Percentiles rank a stretch among this genome's conserved stretches.
Conservation (phyloP, 2,329 filamentous ascomycete genomes). For the Talaromyces funiculosus region DNA sequence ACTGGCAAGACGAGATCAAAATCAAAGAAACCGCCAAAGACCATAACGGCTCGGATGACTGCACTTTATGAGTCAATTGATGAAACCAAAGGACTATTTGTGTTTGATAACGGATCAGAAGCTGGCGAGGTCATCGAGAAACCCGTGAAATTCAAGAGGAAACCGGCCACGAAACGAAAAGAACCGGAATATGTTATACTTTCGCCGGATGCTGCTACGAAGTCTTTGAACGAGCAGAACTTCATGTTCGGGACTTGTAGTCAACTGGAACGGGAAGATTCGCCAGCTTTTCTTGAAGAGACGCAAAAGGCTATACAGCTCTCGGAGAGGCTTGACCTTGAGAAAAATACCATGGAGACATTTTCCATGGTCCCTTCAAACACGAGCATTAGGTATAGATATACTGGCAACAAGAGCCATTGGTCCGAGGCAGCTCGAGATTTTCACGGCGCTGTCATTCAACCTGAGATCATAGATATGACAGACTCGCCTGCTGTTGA, state of each 20-base stretch:
- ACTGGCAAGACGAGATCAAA: conserved; percentile 20
- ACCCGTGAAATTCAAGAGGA: conserved; percentile 15
- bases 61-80: conserved; percentile 56
- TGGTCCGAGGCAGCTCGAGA: conserved; percentile 70
- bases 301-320: conserved; percentile 27
- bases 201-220: conserved; percentile 63
- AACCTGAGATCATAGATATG: conserved; percentile 58
- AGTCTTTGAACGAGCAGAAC: conserved; percentile 62
- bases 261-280: conserved; percentile 69
- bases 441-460: conserved; percentile 57
- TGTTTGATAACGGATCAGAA: conserved; percentile 16
- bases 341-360: background rate
- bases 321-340: conserved; percentile 22
- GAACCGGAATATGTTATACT: conserved; percentile 54
- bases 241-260: conserved; percentile 84
- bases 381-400: conserved; percentile 19
- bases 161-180: conserved; percentile 18
- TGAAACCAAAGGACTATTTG: conserved; percentile 15
- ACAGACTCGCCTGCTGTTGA: conserved; percentile 35
- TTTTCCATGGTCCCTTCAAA: background rate
- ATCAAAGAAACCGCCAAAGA: conserved; percentile 64
- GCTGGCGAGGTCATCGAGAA: conserved; percentile 5
- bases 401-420: conserved; percentile 42
- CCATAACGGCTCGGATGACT: conserved; percentile 72
- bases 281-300: conserved; percentile 50